Conservation (phyloP, 73 alveolate genomes). For the Paramecium sexaurelia region DNA sequence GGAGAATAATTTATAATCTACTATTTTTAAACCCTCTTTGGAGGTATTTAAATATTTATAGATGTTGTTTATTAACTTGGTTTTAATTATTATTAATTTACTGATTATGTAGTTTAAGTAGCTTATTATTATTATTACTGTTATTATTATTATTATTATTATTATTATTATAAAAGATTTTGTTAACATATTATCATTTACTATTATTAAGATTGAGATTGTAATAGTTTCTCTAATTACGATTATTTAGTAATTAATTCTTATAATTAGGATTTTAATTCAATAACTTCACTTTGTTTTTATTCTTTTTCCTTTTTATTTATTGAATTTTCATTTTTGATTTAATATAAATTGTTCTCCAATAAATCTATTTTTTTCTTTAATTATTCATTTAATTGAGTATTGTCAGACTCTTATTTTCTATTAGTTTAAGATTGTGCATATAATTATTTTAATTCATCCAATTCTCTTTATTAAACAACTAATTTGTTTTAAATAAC, state of each 20-base stretch:
- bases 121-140: background rate
- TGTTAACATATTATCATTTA: background rate
- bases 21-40: background rate
- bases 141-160: too few species aligned
- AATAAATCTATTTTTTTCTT: constrained; percentile 10
- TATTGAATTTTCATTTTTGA: background rate
- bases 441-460: background rate
- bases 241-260: background rate
- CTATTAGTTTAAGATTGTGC: background rate
- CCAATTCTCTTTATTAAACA: constrained; percentile 20
- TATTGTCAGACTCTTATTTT: background rate
- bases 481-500: background rate
- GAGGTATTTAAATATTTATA: background rate
- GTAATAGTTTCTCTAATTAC: background rate
- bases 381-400: background rate
- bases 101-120: background rate
- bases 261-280: background rate
- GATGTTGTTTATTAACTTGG: background rate
- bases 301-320: constrained; percentile 22
- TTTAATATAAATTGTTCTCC: background rate
- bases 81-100: background rate
- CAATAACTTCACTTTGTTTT: constrained; percentile 19
- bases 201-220: constrained; percentile 26
- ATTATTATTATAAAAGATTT: background rate
- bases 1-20: background rate